Evolutionary conservation across 2,329 filamentous ascomycete genomes (phyloP), one percentile per base, ranked within the genome.

Genomic region (Exophiala alcalophila): DNA sequence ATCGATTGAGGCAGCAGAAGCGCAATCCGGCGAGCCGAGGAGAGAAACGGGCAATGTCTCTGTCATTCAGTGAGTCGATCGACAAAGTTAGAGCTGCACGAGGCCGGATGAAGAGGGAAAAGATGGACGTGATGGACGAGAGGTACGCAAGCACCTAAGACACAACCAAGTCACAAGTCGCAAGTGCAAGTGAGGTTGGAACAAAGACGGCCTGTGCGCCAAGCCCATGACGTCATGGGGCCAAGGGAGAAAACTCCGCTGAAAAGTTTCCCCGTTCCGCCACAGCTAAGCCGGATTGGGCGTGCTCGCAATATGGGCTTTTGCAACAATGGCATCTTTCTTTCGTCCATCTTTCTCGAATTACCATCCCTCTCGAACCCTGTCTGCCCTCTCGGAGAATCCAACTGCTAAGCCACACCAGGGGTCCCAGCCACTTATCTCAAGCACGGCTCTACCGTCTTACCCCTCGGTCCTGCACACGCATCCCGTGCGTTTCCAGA

Each of bases 141-240:
- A n/a, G n/a, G n/a, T n/a, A n/a, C n/a, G n/a, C n/a, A n/a, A n/a
- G n/a, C n/a, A n/a, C n/a, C n/a, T n/a, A n/a, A n/a, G n/a, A n/a
- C n/a, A n/a, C n/a, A n/a, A n/a, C n/a, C n/a, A n/a, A n/a, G n/a
- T n/a, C n/a, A n/a, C n/a, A n/a, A n/a, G n/a, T n/a, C 5, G 23
- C 15, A 24, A 24, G 32, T 3, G 9, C 11, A 44, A 24, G 20
- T 50, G 43, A 50, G 35, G 47, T 50, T 47, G 43, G 47, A 46
- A 46, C 36, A 47, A 47, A 23, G 23, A 37, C 39, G 23, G 30
- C 24, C 16, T 19, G 18, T 7, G 14, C 27, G 42, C 36, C 36
- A 43, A 38, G 39, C 7, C 34, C 28, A 6, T 47, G 38, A 45
- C 43, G 29, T 25, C 15, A 46, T 30, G 24, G 24, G n/a, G 16